Conservation (phyloP, 176 grass and related monocot genomes). For the Stipa capillata region DNA sequence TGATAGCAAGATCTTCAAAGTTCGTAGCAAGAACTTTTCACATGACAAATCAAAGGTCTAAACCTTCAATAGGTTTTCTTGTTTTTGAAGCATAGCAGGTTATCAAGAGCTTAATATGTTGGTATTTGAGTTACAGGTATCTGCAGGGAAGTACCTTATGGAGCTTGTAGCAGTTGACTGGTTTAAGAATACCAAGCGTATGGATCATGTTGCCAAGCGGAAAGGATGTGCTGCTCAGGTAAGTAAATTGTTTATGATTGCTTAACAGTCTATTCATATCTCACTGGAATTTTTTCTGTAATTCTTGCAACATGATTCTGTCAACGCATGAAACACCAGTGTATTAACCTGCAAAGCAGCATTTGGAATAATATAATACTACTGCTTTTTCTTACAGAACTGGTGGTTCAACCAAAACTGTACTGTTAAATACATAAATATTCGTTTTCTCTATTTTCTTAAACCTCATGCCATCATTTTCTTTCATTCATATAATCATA, state of each 20-base stretch:
- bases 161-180: slow-evolving; percentile 81
- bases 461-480: neutral
- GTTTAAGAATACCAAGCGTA: slow-evolving; percentile 63
- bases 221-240: slow-evolving; percentile 72
- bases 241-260: slow-evolving; percentile 4
- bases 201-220: slow-evolving; percentile 84
- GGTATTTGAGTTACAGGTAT: slow-evolving; percentile 44
- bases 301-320: neutral
- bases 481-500: neutral
- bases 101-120: slow-evolving; percentile 13
- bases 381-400: neutral
- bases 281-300: neutral
- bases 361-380: neutral
- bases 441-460: neutral
- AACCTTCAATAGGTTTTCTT: neutral
- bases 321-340: neutral
- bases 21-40: slow-evolving; percentile 79
- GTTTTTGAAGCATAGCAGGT: slow-evolving; percentile 11
- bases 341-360: slow-evolving; percentile 1
- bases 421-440: neutral
- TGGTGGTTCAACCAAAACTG: too few relatives aligned
- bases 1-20: slow-evolving; percentile 87
- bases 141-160: slow-evolving; percentile 80
- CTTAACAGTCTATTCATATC: neutral
- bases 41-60: slow-evolving; percentile 92